Conservation (phyloP, 805 yeast genomes). For the Wickerhamiella azymoides region DNA sequence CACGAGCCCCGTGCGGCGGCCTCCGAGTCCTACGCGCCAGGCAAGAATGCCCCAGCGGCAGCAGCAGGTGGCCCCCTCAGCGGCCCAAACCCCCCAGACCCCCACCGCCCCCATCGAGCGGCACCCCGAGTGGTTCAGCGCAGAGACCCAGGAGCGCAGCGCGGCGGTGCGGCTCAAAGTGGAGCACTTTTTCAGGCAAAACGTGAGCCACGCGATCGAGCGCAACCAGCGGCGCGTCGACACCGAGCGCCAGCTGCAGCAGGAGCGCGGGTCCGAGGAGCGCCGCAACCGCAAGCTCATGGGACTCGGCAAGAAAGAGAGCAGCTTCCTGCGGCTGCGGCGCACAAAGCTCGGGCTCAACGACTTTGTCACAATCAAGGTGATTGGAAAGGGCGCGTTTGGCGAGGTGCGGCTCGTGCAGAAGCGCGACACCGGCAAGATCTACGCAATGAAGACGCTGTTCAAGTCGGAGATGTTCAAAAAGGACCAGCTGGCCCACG, state of each 20-base stretch:
- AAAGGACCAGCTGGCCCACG: slow-evolving; percentile 88
- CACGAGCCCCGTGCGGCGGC: slow-evolving; percentile 5
- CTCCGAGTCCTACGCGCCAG: slow-evolving; percentile 2
- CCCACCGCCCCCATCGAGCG: slow-evolving; percentile 40
- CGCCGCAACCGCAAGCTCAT: slow-evolving; percentile 69
- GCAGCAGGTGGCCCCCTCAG: background rate
- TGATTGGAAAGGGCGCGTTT: slow-evolving; percentile 92
- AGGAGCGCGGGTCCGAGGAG: slow-evolving; percentile 71
- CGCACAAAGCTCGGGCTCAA: slow-evolving; percentile 72
- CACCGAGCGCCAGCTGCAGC: slow-evolving; percentile 56
- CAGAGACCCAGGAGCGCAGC: slow-evolving; percentile 65
- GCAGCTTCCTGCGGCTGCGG: slow-evolving; percentile 70
- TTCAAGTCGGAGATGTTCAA: slow-evolving; percentile 86
- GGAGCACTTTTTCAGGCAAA: slow-evolving; percentile 73
- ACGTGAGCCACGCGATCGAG: slow-evolving; percentile 86
- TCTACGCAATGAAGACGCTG: slow-evolving; percentile 87
- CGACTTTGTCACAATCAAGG: slow-evolving; percentile 77
- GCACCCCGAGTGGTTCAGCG: slow-evolving; percentile 66
- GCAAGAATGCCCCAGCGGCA: slow-evolving; percentile 1
- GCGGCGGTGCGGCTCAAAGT: slow-evolving; percentile 68
- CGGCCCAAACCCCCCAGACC: background rate
- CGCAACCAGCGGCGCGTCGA: slow-evolving; percentile 84
- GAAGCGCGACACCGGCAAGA: slow-evolving; percentile 80
- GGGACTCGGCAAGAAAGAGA: slow-evolving; percentile 75
- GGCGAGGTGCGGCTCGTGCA: slow-evolving; percentile 95